These are phyloP conservation scores for Linnemannia zychae DNA, from an alignment of 192 early-diverging fungal species.

Conservation along the genomic window DNA sequence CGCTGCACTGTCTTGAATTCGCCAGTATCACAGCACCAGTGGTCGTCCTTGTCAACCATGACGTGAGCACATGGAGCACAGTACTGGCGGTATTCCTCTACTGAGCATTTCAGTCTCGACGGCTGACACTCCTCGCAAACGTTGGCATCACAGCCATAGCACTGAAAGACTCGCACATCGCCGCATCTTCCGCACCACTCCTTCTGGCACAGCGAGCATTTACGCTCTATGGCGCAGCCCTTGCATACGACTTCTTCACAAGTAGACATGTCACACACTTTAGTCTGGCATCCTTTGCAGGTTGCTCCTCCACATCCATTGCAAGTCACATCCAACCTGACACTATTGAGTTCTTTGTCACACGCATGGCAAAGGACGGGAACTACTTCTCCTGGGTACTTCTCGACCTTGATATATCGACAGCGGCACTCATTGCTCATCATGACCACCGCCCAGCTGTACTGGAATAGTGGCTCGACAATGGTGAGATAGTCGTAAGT, in stretches of 20 bases:
- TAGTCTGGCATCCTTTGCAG: constrained; percentile 1
- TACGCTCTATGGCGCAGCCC: constrained; percentile 2
- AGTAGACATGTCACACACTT: constrained; percentile 1
- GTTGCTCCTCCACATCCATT: not conserved
- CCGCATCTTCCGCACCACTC: not conserved
- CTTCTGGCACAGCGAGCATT: constrained; percentile 8
- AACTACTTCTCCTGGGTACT: not conserved
- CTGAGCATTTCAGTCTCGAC: not conserved
- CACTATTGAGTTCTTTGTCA: not conserved
- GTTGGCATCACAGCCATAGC: constrained; percentile 12
- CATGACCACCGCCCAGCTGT: constrained; percentile 12
- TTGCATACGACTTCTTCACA: not conserved
- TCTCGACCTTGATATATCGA: constrained; percentile 10
- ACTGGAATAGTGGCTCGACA: not conserved
- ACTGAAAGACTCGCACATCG: not conserved
- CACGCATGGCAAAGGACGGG: constrained; percentile 6
- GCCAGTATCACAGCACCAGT: constrained; percentile 18
- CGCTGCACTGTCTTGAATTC: constrained; percentile 6
- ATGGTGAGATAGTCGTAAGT: not conserved
- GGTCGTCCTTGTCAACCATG: constrained; percentile 1
- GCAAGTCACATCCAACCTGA: constrained; percentile 3
- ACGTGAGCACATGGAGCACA: constrained; percentile 13
- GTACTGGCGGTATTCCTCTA: constrained; percentile 10
- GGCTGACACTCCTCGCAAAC: constrained; percentile 16
- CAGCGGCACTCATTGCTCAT: constrained; percentile 11